Conservation (phyloP, 2,329 filamentous ascomycete genomes). For the Stachybotrys elegans region DNA sequence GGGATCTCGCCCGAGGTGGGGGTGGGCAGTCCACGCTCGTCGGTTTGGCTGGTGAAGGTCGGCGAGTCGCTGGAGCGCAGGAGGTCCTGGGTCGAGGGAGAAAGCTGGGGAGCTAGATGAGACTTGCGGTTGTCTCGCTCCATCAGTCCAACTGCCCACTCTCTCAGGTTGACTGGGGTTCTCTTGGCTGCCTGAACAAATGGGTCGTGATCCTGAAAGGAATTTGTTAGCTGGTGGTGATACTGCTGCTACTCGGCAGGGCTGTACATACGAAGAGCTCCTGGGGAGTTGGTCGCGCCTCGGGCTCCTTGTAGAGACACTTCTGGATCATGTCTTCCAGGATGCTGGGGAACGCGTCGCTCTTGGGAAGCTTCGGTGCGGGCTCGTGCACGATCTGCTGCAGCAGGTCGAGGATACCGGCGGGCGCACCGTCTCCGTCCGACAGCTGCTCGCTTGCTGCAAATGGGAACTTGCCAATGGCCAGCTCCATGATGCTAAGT, state of each 20-base stretch:
- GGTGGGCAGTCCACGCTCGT: conserved; percentile 46
- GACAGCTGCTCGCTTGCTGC: conserved; percentile 65
- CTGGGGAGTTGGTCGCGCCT: conserved; percentile 83
- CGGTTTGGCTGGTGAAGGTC: conserved; percentile 33
- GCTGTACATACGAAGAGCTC: conserved; percentile 73
- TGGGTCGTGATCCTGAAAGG: conserved; percentile 72
- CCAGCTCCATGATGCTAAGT: conserved; percentile 90
- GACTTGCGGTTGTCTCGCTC: conserved; percentile 94
- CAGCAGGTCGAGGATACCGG: conserved; percentile 90
- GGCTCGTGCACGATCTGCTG: conserved; percentile 98
- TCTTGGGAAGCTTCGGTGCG: conserved; percentile 88
- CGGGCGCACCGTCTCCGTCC: conserved; percentile 76
- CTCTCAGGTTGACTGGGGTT: conserved; percentile 87
- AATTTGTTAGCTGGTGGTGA: conserved; percentile 4
- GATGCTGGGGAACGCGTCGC: conserved; percentile 92
- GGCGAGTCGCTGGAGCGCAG: conserved; percentile 61
- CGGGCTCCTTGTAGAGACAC: conserved; percentile 85
- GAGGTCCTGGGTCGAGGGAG: conserved; percentile 72
- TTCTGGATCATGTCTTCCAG: conserved; percentile 96
- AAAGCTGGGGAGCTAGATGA: conserved; percentile 76
- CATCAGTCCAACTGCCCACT: conserved; percentile 92
- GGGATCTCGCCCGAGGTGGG: conserved; percentile 71
- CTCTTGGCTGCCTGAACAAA: conserved; percentile 96
- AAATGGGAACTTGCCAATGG: conserved; percentile 96
- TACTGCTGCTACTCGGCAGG: not conserved